These are phyloP conservation scores for Coix lacrymajobi DNA, from an alignment of 176 grass and related monocot species.

Conservation along the genomic window DNA sequence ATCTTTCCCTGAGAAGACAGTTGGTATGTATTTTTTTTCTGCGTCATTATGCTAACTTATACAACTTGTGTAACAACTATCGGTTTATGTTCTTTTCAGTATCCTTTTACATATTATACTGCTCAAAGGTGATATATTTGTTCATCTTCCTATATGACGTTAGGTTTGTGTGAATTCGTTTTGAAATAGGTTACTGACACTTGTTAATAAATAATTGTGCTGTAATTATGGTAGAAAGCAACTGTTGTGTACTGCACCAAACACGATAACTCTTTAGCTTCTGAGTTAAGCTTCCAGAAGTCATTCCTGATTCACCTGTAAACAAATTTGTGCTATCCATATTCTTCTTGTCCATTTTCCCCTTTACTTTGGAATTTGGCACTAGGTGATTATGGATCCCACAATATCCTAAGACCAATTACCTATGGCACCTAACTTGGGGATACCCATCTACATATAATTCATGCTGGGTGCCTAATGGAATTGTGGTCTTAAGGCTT, in stretches of 20 bases:
- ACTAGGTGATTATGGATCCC: not conserved
- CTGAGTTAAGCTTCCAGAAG: not conserved
- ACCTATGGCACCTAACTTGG: not conserved
- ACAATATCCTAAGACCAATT: not conserved
- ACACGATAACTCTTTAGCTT: not conserved
- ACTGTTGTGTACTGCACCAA: not conserved
- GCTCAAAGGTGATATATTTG: not conserved
- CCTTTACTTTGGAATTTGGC: not conserved
- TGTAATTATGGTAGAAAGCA: conserved; percentile 1
- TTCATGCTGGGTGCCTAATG: not conserved
- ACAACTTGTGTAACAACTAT: not conserved
- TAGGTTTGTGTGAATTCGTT: not conserved
- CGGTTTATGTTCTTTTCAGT: not conserved
- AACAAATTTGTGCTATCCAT: not conserved
- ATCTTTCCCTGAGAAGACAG: conserved; percentile 58
- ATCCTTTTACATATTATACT: not conserved
- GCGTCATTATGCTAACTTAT: conserved; percentile 1
- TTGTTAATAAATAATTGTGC: not conserved
- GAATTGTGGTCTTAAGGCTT: not conserved
- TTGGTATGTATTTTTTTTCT: conserved; percentile 40
- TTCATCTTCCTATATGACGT: not conserved
- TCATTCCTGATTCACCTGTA: not conserved
- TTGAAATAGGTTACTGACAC: not conserved
- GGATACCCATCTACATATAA: not conserved
- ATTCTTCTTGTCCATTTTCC: not conserved